Evolutionary conservation across 352 stramenopile genomes (phyloP).

Genomic region (Pythium aquatile): DNA sequence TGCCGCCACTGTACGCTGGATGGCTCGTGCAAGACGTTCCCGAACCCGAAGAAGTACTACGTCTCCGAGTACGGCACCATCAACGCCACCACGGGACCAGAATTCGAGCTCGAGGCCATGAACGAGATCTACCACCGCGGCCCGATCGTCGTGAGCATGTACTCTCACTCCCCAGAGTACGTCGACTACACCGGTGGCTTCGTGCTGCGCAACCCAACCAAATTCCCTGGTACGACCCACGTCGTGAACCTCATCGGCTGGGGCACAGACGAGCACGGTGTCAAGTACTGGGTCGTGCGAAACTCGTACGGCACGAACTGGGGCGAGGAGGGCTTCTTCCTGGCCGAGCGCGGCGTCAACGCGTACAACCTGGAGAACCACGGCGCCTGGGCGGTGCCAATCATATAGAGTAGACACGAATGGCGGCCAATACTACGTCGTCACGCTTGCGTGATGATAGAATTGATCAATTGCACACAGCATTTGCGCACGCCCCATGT

Average conservation of each 20-base stretch:
- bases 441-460: background rate
- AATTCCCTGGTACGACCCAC: constrained; percentile 79
- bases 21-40: constrained; percentile 54
- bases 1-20: constrained; percentile 65
- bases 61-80: constrained; percentile 77
- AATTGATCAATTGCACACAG: background rate
- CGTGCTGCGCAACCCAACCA: constrained; percentile 85
- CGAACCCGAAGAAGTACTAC: constrained; percentile 61
- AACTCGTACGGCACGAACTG: constrained; percentile 89
- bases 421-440: no score
- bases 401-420: constrained; percentile 32
- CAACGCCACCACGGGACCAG: constrained; percentile 57
- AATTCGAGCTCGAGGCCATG: constrained; percentile 85
- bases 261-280: constrained; percentile 77
- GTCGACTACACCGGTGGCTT: constrained; percentile 90
- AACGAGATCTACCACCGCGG: constrained; percentile 96
- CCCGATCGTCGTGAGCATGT: constrained; percentile 93
- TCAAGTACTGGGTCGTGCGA: constrained; percentile 96
- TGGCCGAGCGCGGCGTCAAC: constrained; percentile 64
- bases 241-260: constrained; percentile 96
- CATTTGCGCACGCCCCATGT: background rate
- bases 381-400: constrained; percentile 67
- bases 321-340: constrained; percentile 74
- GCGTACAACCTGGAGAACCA: constrained; percentile 80
- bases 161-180: constrained; percentile 70